A percentile compares a stretch with the other conserved stretches of the same genome.
phyloP scores from a whole-genome alignment of 176 grass and related monocot genomes.

The Calamus simplicifolius region DNA sequence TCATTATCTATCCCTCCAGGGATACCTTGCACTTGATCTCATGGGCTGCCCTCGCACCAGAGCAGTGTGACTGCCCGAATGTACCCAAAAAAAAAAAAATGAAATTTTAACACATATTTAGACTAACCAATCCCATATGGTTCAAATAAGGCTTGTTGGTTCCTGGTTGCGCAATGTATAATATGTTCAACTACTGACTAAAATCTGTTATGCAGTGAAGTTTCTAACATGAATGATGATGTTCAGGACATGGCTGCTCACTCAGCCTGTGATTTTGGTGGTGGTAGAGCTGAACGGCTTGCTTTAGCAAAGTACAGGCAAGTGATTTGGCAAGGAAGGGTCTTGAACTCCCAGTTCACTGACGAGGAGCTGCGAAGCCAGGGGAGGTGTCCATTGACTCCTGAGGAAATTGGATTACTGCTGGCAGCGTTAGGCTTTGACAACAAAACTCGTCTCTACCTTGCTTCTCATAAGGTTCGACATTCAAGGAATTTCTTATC shows the following conservation, averaged over 20 bases:
- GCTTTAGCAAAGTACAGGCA: constrained; percentile 91
- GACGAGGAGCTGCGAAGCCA: constrained; percentile 60
- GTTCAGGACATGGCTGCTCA: constrained; percentile 93
- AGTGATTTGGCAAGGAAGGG: constrained; percentile 88
- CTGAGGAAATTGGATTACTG: constrained; percentile 84
- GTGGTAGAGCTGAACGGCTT: constrained; percentile 76
- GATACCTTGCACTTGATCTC: too few species aligned
- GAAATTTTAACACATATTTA: too few species aligned
- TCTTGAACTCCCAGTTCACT: constrained; percentile 71
- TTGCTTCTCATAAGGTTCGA: constrained; percentile 88
- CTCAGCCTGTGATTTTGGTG: constrained; percentile 83
- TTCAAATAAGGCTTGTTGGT: too few species aligned
- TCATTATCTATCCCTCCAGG: too few species aligned
- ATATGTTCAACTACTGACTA: neutral
- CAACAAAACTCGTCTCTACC: constrained; percentile 60
- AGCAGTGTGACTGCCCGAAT: too few species aligned
- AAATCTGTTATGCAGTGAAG: constrained; percentile 6
- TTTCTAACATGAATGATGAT: constrained; percentile 8
- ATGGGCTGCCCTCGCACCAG: too few species aligned
- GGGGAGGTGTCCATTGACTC: constrained; percentile 76
- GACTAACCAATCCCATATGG: too few species aligned
- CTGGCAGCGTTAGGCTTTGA: constrained; percentile 74
- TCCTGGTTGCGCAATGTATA: too few species aligned
- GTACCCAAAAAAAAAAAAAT: too few species aligned
- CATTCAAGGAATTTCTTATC: neutral